Conservation (phyloP, 306 rosid species). For the Amphicarpaea edgeworthii region DNA sequence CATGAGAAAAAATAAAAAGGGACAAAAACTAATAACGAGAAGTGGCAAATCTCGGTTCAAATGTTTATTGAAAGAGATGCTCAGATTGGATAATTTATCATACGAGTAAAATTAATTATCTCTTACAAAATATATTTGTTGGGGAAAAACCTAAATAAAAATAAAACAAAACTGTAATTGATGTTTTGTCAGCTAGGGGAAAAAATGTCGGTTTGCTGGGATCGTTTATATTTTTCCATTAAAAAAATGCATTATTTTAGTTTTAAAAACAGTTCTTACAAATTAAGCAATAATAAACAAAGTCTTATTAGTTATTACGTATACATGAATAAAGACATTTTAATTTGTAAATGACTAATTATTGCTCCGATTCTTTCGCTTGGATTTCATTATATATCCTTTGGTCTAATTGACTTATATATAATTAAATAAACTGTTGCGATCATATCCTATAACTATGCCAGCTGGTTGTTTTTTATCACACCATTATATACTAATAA, state of each 20-base stretch:
- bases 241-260: neutral
- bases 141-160: neutral
- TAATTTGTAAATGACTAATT: slow-evolving; percentile 21
- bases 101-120: neutral
- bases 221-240: neutral
- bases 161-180: neutral
- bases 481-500: neutral
- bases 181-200: neutral
- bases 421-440: slow-evolving; percentile 25
- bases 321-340: slow-evolving; percentile 1
- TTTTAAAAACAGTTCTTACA: neutral
- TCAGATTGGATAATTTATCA: neutral
- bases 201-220: slow-evolving; percentile 1
- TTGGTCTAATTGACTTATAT: slow-evolving; percentile 26
- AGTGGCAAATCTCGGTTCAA: neutral
- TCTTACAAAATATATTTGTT: neutral
- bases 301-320: neutral
- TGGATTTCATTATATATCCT: slow-evolving; percentile 33
- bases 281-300: neutral
- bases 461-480: slow-evolving; percentile 42
- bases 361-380: slow-evolving; percentile 43
- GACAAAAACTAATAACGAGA: neutral
- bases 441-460: slow-evolving; percentile 39
- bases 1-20: neutral
- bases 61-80: neutral